phyloP scores from a whole-genome alignment of 2,329 filamentous ascomycete species.

The Thelonectria discophora region DNA sequence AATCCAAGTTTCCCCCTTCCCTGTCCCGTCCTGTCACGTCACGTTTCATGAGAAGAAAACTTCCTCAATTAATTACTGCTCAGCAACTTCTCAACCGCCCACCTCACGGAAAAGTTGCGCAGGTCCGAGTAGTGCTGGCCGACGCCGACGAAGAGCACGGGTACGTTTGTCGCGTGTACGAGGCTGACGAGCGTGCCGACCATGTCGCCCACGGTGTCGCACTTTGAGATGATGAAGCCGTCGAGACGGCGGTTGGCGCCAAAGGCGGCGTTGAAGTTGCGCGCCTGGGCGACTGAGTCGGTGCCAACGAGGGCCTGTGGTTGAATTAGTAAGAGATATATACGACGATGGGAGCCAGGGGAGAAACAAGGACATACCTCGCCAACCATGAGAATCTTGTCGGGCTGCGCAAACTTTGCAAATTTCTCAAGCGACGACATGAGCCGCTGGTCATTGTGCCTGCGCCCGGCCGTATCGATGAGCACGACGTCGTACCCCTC shows the following conservation, averaged over 20 bases:
- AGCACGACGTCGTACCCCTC: slow-evolving; percentile 90
- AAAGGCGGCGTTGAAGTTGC: slow-evolving; percentile 95
- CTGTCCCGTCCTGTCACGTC: no score
- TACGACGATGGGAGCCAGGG: no score
- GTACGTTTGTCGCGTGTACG: slow-evolving; percentile 96
- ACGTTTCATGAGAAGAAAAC: no score
- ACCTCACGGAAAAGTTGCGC: slow-evolving; percentile 73
- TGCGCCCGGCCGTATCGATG: slow-evolving; percentile 93
- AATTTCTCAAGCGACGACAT: slow-evolving; percentile 99
- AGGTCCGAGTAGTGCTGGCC: slow-evolving; percentile 75
- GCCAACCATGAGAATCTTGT: slow-evolving; percentile 98
- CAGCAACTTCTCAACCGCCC: slow-evolving; percentile 73
- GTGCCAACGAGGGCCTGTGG: slow-evolving; percentile 85
- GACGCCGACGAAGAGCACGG: slow-evolving; percentile 88
- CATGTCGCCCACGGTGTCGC: slow-evolving; percentile 99
- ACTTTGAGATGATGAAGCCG: slow-evolving; percentile 98
- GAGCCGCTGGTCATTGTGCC: slow-evolving; percentile 93
- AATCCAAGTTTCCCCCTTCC: neutral
- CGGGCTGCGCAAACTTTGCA: slow-evolving; percentile 91
- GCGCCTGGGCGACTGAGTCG: slow-evolving; percentile 92
- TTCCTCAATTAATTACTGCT: slow-evolving; percentile 53
- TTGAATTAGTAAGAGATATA: slow-evolving; percentile 24
- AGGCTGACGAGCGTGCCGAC: slow-evolving; percentile 94
- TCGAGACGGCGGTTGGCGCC: slow-evolving; percentile 82
- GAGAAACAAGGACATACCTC: slow-evolving; percentile 50